Percentiles rank a stretch among this genome's conserved stretches.
Evolutionary conservation across 805 yeast species (phyloP).

Genomic region (Nakazawaea ambrosiae): DNA sequence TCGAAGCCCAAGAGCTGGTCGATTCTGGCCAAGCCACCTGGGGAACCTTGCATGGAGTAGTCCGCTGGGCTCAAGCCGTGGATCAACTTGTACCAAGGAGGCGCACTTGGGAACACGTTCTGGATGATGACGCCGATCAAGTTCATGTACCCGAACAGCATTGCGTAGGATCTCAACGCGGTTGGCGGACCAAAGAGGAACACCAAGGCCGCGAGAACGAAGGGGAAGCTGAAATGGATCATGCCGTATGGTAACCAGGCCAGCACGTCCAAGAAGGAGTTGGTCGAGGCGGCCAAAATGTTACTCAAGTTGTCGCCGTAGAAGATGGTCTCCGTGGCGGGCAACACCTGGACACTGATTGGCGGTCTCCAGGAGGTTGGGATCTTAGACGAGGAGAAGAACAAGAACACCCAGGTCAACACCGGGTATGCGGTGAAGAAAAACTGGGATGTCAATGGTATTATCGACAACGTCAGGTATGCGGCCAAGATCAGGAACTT

Average conservation of each 20-base stretch:
- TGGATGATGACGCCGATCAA: slow-evolving; percentile 78
- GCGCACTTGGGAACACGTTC: slow-evolving; percentile 85
- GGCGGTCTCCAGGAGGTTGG: slow-evolving; percentile 75
- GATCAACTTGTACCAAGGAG: slow-evolving; percentile 90
- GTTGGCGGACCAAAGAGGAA: slow-evolving; percentile 92
- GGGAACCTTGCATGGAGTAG: slow-evolving; percentile 86
- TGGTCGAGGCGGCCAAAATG: slow-evolving; percentile 68
- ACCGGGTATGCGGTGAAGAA: slow-evolving; percentile 80
- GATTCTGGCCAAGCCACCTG: slow-evolving; percentile 90
- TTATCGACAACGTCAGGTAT: slow-evolving; percentile 36
- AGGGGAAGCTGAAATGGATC: slow-evolving; percentile 85
- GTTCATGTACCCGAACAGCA: slow-evolving; percentile 95
- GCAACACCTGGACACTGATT: slow-evolving; percentile 81
- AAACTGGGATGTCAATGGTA: slow-evolving; percentile 81
- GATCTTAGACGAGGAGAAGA: slow-evolving; percentile 69
- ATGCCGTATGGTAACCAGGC: slow-evolving; percentile 97
- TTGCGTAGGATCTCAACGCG: slow-evolving; percentile 72
- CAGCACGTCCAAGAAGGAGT: slow-evolving; percentile 61
- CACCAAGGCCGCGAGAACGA: slow-evolving; percentile 69
- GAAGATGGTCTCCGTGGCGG: slow-evolving; percentile 85
- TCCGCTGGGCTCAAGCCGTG: slow-evolving; percentile 88
- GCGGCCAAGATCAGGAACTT: slow-evolving; percentile 27
- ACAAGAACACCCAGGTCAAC: slow-evolving; percentile 78
- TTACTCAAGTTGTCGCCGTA: slow-evolving; percentile 88
- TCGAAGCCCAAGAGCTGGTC: slow-evolving; percentile 74